phyloP scores from a whole-genome alignment of 1,284 basidiomycete species.

The Pseudozyma hubeiensis region DNA sequence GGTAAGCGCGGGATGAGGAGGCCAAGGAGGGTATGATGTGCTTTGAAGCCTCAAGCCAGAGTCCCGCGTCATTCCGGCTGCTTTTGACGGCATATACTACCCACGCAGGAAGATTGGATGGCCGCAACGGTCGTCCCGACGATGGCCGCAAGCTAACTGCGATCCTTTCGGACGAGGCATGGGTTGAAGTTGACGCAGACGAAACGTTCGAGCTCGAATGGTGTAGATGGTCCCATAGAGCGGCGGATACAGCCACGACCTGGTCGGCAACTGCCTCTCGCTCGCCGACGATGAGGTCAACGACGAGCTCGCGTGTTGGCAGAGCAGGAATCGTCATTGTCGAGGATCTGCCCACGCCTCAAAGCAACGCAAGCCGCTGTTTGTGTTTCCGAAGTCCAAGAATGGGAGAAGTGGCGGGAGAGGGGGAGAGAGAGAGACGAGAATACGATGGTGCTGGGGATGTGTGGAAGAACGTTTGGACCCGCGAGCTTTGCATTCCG shows the following conservation, averaged over 20 bases:
- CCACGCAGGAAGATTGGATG: conserved; percentile 23
- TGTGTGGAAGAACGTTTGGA: background rate
- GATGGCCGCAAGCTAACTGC: conserved; percentile 28
- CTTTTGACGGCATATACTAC: conserved; percentile 26
- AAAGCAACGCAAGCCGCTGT: too few relatives aligned
- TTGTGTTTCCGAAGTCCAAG: background rate
- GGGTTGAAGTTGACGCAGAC: conserved; percentile 6
- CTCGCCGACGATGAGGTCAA: conserved; percentile 34
- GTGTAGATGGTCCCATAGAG: conserved; percentile 21
- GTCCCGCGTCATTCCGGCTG: conserved; percentile 13
- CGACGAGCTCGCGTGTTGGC: conserved; percentile 22
- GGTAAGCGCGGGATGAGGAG: conserved; percentile 11
- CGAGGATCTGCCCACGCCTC: background rate
- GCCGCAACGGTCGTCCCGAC: conserved; percentile 14
- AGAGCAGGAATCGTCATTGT: conserved; percentile 24
- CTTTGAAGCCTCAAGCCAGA: conserved; percentile 41
- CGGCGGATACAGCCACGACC: conserved; percentile 26
- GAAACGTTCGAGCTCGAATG: background rate
- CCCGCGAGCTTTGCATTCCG: background rate
- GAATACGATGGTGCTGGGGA: background rate
- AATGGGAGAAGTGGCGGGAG: background rate
- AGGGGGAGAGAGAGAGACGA: background rate
- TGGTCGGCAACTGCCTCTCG: conserved; percentile 32
- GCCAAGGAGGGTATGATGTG: conserved; percentile 16
- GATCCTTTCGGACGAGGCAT: conserved; percentile 2